These are phyloP conservation scores for Dalechampia spathulata DNA, from an alignment of 441 rosid genomes.

Conservation along the genomic window DNA sequence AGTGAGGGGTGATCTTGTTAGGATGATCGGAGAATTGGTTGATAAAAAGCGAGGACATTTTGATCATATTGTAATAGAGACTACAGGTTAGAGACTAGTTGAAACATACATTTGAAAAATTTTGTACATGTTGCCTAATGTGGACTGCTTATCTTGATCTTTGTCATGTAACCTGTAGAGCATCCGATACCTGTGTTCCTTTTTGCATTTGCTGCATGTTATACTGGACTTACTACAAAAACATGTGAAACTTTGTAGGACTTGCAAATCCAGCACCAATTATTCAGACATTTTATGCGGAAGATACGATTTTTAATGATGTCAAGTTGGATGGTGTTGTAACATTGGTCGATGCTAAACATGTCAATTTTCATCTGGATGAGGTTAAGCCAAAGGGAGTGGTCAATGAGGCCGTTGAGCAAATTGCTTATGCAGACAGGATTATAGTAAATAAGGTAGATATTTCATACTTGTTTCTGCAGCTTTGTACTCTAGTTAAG, in stretches of 20 bases:
- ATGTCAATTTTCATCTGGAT: slow-evolving; percentile 70
- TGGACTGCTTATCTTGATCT: neutral
- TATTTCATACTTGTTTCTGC: neutral
- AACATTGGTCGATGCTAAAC: slow-evolving; percentile 94
- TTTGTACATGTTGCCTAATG: neutral
- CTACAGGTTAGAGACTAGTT: slow-evolving; percentile 51
- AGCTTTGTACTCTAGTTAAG: neutral
- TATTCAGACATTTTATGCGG: slow-evolving; percentile 93
- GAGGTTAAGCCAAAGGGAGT: slow-evolving; percentile 88
- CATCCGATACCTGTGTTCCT: neutral
- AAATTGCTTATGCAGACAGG: slow-evolving; percentile 94
- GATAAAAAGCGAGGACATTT: slow-evolving; percentile 66
- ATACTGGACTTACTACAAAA: neutral
- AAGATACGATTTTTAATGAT: slow-evolving; percentile 69
- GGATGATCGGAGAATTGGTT: slow-evolving; percentile 84
- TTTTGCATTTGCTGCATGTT: neutral
- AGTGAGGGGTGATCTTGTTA: slow-evolving; percentile 94
- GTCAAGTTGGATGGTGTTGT: slow-evolving; percentile 98
- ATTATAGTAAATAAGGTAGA: slow-evolving; percentile 80
- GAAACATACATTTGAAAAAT: neutral
- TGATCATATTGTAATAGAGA: slow-evolving; percentile 91
- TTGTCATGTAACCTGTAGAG: neutral
- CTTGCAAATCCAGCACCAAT: slow-evolving; percentile 96
- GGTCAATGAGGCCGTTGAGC: slow-evolving; percentile 94
- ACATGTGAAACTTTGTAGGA: slow-evolving; percentile 32